These are phyloP conservation scores for Cetradonia linearis DNA, from an alignment of 495 filamentous ascomycete genomes.

Conservation along the genomic window DNA sequence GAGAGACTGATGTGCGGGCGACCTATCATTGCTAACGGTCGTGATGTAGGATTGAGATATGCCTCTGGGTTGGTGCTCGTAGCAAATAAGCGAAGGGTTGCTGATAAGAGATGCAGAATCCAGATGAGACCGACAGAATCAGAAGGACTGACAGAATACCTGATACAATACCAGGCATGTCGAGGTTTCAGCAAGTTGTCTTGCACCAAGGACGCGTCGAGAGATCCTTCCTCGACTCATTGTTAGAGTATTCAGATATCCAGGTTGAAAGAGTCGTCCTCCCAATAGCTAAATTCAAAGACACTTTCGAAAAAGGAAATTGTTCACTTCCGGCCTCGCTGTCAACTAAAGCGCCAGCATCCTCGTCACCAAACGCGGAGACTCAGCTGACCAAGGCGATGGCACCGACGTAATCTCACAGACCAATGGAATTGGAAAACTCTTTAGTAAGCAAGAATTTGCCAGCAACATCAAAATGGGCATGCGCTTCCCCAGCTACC, in stretches of 20 bases:
- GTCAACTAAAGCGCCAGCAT: conserved; percentile 38
- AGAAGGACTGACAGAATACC: conserved; percentile 15
- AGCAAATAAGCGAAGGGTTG: not conserved
- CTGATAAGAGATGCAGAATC: conserved; percentile 19
- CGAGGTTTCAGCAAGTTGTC: conserved; percentile 41
- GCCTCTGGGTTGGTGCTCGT: conserved; percentile 30
- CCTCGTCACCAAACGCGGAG: conserved; percentile 33
- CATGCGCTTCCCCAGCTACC: conserved; percentile 47
- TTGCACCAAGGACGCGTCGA: conserved; percentile 50
- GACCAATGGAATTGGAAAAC: not conserved
- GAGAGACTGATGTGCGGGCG: not conserved
- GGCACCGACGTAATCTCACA: conserved; percentile 14
- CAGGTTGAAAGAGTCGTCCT: conserved; percentile 41
- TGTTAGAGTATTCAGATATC: conserved; percentile 40
- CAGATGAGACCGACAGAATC: conserved; percentile 15
- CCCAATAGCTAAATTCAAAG: conserved; percentile 39
- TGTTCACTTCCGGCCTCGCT: conserved; percentile 39
- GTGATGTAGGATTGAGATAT: conserved; percentile 23
- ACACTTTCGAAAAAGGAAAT: conserved; percentile 38
- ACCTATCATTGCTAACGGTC: not conserved
- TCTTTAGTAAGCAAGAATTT: conserved; percentile 28
- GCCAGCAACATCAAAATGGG: conserved; percentile 42
- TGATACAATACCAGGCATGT: conserved; percentile 20
- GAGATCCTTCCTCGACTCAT: conserved; percentile 44
- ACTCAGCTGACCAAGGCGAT: conserved; percentile 3